Percentiles rank a stretch among this genome's conserved stretches.
Conservation (phyloP, 2,329 filamentous ascomycete genomes). For the Penicillium sclerotiorum region DNA sequence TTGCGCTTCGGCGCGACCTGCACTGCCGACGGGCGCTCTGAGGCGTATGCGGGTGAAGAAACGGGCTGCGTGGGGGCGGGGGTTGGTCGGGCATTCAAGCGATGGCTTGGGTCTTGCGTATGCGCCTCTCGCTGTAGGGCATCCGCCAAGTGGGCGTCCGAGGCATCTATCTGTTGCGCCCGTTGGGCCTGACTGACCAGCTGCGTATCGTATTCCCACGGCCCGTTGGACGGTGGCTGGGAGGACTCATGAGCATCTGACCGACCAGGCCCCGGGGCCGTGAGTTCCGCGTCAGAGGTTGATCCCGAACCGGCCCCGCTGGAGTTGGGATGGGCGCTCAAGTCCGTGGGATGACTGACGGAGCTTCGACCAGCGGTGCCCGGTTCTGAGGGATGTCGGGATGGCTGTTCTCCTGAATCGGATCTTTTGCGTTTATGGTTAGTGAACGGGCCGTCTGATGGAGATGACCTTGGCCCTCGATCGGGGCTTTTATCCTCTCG, state of each 20-base stretch:
- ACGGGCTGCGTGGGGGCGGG: conserved; percentile 40
- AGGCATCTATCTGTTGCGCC: conserved; percentile 47
- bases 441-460: conserved; percentile 26
- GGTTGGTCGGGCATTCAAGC: conserved; percentile 37
- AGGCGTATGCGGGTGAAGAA: conserved; percentile 34
- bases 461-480: conserved; percentile 27
- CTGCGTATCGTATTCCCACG: conserved; percentile 45
- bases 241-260: conserved; percentile 35
- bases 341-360: conserved; percentile 41
- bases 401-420: conserved; percentile 56
- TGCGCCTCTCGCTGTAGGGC: conserved; percentile 55
- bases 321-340: conserved; percentile 21
- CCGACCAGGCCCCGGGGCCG: conserved; percentile 25
- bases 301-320: conserved; percentile 22
- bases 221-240: conserved; percentile 30
- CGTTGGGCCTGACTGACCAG: conserved; percentile 51
- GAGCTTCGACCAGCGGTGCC: conserved; percentile 31
- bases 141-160: conserved; percentile 56
- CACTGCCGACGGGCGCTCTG: conserved; percentile 38
- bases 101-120: conserved; percentile 37
- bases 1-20: conserved; percentile 51
- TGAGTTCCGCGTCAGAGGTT: conserved; percentile 21
- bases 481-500: conserved; percentile 11
- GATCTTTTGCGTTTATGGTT: conserved; percentile 68
- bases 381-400: conserved; percentile 37